Conservation (phyloP, 179 eudicot genomes). For the Actinidia arguta region DNA sequence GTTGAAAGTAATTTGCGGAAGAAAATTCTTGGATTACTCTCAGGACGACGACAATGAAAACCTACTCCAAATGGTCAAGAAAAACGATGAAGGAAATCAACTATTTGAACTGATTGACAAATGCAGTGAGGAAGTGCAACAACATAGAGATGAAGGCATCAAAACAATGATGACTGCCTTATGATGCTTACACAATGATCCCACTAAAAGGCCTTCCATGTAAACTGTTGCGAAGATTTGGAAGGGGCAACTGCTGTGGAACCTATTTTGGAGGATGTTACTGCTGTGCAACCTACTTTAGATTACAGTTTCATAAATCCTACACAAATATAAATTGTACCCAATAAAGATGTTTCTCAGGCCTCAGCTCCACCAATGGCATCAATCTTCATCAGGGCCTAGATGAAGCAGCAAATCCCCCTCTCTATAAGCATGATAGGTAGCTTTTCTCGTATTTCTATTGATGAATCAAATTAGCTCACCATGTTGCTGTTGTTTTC, state of each 20-base stretch:
- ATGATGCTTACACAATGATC: constrained; percentile 19
- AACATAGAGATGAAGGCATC: not conserved
- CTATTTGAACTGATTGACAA: not conserved
- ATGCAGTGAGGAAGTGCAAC: not conserved
- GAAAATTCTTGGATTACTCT: constrained; percentile 1
- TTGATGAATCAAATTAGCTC: too few relatives aligned
- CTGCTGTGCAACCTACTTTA: not conserved
- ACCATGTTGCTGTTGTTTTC: too few relatives aligned
- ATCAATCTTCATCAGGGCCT: too few relatives aligned
- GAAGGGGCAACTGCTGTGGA: too few relatives aligned
- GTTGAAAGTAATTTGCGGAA: not conserved
- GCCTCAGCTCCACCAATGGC: too few relatives aligned
- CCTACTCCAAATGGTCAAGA: not conserved
- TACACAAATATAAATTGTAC: not conserved
- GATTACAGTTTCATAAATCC: not conserved
- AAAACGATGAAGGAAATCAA: not conserved
- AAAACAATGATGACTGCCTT: not conserved
- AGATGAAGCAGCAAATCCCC: too few relatives aligned
- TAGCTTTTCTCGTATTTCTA: too few relatives aligned
- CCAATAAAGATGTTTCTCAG: too few relatives aligned
- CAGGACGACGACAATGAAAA: not conserved
- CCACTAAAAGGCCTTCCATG: constrained; percentile 10
- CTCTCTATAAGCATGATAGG: too few relatives aligned
- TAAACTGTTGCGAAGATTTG: constrained; percentile 8
- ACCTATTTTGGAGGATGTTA: constrained; percentile 9